A percentile compares a stretch with the other conserved stretches of the same genome.
Conservation (phyloP, 169 alveolate genomes). For the Plasmodium relictum region DNA sequence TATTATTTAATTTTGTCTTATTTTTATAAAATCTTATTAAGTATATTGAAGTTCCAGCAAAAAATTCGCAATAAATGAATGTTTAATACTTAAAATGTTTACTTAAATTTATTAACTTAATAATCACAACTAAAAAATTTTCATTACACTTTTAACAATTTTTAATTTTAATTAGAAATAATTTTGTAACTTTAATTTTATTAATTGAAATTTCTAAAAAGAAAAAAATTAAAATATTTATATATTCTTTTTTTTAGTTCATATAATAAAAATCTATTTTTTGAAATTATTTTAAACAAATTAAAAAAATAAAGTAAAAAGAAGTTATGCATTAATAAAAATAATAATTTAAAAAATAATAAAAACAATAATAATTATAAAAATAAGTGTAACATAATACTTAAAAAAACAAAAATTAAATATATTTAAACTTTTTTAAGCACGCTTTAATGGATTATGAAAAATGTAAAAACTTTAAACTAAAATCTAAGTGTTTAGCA, state of each 20-base stretch:
- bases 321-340: background rate
- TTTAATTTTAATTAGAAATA: constrained; percentile 15
- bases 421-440: constrained; percentile 10
- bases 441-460: constrained; percentile 12
- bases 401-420: constrained; percentile 2
- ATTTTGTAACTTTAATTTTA: constrained; percentile 21
- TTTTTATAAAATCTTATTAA: background rate
- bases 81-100: too few species aligned
- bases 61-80: too few species aligned
- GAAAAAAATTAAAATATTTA: constrained; percentile 1
- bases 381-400: constrained; percentile 5
- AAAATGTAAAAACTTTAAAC: constrained; percentile 11
- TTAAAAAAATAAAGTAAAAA: background rate
- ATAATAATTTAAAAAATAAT: background rate
- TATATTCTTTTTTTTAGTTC: constrained; percentile 3
- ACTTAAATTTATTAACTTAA: too few species aligned
- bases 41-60: too few species aligned
- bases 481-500: constrained; percentile 17
- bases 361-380: constrained; percentile 5
- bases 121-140: too few species aligned
- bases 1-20: constrained; percentile 32
- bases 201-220: constrained; percentile 33
- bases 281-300: constrained; percentile 11
- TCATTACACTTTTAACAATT: background rate
- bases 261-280: background rate